These are phyloP conservation scores for Spathaspora sp. DNA, from an alignment of 1,139 yeast species.

Conservation along the genomic window DNA sequence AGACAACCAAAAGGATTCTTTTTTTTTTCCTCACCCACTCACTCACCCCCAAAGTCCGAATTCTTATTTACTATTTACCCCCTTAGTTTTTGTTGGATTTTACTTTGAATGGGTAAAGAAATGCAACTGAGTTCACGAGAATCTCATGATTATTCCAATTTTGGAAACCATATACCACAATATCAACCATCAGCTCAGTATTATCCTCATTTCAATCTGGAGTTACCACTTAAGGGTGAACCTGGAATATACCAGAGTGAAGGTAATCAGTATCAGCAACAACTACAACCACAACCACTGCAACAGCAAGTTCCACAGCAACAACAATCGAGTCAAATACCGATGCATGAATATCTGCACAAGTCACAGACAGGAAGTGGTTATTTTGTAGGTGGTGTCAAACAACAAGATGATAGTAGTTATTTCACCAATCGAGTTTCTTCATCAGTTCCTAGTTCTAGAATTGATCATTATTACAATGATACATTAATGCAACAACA, in stretches of 20 bases:
- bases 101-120: neutral
- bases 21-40: neutral
- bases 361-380: neutral
- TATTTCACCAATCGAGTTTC: conserved; percentile 13
- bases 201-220: conserved; percentile 1
- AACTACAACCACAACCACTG: neutral
- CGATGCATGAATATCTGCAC: neutral
- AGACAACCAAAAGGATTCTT: neutral
- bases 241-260: neutral
- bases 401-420: conserved; percentile 2
- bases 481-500: conserved; percentile 10
- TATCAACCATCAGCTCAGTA: neutral
- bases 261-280: neutral
- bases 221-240: neutral
- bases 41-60: neutral
- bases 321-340: neutral
- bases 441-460: conserved; percentile 16
- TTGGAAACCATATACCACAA: neutral
- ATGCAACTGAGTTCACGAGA: conserved; percentile 2
- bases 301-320: neutral
- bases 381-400: neutral
- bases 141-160: conserved; percentile 1
- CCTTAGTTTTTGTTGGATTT: neutral
- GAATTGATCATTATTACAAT: conserved; percentile 11
- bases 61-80: neutral